A percentile compares a stretch with the other conserved stretches of the same genome.
phyloP scores from a whole-genome alignment of 441 rosid species.

The Eruca vesicaria region DNA sequence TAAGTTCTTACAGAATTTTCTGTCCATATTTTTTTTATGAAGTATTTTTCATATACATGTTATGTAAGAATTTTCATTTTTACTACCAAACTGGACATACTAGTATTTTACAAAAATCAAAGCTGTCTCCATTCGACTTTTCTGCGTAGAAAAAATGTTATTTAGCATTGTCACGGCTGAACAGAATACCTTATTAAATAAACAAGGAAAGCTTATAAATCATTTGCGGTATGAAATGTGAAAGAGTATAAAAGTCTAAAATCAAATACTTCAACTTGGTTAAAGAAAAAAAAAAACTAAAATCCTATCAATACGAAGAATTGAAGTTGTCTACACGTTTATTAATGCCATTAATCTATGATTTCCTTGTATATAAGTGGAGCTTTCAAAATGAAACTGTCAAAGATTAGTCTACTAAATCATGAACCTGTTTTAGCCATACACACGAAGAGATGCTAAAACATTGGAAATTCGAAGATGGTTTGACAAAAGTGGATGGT shows the following conservation, averaged over 20 bases:
- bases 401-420: conserved; percentile 9
- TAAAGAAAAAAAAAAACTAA: not conserved
- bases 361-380: not conserved
- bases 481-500: not conserved
- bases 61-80: not conserved
- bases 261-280: not conserved
- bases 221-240: not conserved
- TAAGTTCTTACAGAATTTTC: not conserved
- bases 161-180: not conserved
- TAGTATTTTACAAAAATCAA: not conserved
- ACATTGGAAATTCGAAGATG: not conserved
- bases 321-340: not conserved
- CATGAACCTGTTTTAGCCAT: not conserved
- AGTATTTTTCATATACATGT: not conserved
- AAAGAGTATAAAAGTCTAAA: conserved; percentile 12
- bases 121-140: conserved; percentile 1
- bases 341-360: not conserved
- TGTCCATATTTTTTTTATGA: not conserved
- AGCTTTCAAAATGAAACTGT: not conserved
- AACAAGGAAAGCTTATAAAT: not conserved
- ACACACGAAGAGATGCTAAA: not conserved
- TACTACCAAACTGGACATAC: not conserved
- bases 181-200: not conserved
- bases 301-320: not conserved
- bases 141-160: not conserved